Base-by-base conservation (phyloP, 2,329 filamentous ascomycete genomes). In the Dissoconium aciculare region DNA sequence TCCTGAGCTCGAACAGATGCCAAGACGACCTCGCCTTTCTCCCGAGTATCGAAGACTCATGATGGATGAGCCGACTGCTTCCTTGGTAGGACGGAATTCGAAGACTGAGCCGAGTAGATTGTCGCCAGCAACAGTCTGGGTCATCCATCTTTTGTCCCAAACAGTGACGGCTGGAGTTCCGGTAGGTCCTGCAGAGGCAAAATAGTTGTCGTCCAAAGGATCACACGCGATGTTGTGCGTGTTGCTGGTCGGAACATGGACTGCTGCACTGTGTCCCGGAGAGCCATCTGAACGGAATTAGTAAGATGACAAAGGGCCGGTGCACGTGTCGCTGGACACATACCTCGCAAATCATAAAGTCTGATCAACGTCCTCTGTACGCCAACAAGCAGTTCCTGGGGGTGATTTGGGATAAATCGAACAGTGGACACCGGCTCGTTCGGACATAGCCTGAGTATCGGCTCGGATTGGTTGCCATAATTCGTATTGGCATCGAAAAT, bases 151-250 rank as follows among this genome's bases (percentile, higher is more conserved):
- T 15, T 76, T 71, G 49, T 87, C 80, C 80, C 80, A 87, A 17
- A 87, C 66, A 51, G 78, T 74, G 30, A 87, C 65, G 5, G 73
- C 72, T 1, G 80, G 76, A 29, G 81, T 74, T 35, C 81, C 78
- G 9, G 81, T 59, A 3, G 77, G 76, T 2, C 62, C 63, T 10
- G 79, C 82, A 1, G 81, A 85, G 1, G 81, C 74, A 56, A 89
- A 87, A 53, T 84, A 87, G 44, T 89, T 84, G 41, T 77, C 72
- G 44, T 91, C 78, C 13, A 73, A 63, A 37, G 79, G 80, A 56
- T 89, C 80, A 37, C 89, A 80, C 11, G 79, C 70, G 32, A 89
- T 56, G 38, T 74, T 74, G 46, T 75, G 67, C 5, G 76, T 71
- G 42, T 71, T 70, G 11, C 64, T 60, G 2, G 71, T 75, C 2